phyloP scores from a whole-genome alignment of 2,329 filamentous ascomycete genomes.

The Thermoascus crustaceus region DNA sequence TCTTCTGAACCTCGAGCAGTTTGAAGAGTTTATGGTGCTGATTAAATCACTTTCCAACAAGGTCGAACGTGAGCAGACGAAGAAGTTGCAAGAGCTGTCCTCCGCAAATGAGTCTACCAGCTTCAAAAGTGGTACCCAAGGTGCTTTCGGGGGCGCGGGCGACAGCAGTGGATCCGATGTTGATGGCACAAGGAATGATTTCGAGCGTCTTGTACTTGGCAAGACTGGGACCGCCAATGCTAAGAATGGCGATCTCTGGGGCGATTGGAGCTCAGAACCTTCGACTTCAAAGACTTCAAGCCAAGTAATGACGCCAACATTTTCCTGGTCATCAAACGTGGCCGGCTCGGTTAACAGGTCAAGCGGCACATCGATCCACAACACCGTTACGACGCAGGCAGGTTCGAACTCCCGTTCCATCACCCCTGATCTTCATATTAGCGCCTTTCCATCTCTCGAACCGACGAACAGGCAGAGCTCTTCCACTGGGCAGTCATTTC shows the following conservation, averaged over 20 bases:
- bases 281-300: constrained; percentile 18
- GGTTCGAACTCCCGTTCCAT: constrained; percentile 37
- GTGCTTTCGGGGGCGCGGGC: constrained; percentile 18
- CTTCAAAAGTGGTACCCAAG: constrained; percentile 22
- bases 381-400: constrained; percentile 12
- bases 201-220: constrained; percentile 83
- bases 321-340: constrained; percentile 36
- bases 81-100: constrained; percentile 77
- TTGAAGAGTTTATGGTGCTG: constrained; percentile 80
- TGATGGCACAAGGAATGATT: constrained; percentile 61
- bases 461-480: constrained; percentile 29
- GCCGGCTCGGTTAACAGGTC: constrained; percentile 13
- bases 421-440: constrained; percentile 45
- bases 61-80: constrained; percentile 81
- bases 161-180: constrained; percentile 38
- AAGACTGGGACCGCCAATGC: constrained; percentile 37
- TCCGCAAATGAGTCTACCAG: constrained; percentile 47
- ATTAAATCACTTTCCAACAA: constrained; percentile 71
- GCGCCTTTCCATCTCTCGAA: constrained; percentile 40
- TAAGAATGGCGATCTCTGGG: constrained; percentile 26
- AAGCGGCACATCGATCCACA: constrained; percentile 8
- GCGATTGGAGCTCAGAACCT: constrained; percentile 22
- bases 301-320: constrained; percentile 26
- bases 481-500: constrained; percentile 17
- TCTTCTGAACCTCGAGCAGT: constrained; percentile 76